These are phyloP conservation scores for Picea engelmannii DNA, from an alignment of 83 land plant genomes.

Conservation along the genomic window DNA sequence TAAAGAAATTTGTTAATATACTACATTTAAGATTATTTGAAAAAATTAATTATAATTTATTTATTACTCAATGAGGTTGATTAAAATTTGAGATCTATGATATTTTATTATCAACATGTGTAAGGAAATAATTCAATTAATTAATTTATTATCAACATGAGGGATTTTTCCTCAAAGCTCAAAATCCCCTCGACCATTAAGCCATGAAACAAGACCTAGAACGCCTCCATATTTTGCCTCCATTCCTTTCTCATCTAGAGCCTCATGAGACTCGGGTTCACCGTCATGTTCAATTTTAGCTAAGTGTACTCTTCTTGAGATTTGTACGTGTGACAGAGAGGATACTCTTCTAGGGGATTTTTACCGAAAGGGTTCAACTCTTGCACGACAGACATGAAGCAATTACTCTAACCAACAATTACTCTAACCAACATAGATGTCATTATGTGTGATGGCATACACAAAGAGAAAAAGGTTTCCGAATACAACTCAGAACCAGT, in stretches of 20 bases:
- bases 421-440: constrained; percentile 24
- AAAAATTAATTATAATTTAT: too few relatives aligned
- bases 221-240: background rate
- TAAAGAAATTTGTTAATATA: too few relatives aligned
- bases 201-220: background rate
- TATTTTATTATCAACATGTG: too few relatives aligned
- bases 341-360: too few relatives aligned
- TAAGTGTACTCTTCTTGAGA: background rate
- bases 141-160: too few relatives aligned
- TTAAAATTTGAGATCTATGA: too few relatives aligned
- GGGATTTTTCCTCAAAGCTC: constrained; percentile 13
- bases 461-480: constrained; percentile 17
- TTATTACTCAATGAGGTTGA: too few relatives aligned
- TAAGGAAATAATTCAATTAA: too few relatives aligned
- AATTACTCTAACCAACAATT: constrained; percentile 3
- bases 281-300: background rate
- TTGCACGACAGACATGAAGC: constrained; percentile 32
- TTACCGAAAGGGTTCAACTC: constrained; percentile 18
- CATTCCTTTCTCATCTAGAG: too few relatives aligned
- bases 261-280: background rate
- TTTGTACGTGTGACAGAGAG: background rate
- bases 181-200: constrained; percentile 19
- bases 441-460: constrained; percentile 31
- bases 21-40: too few relatives aligned
- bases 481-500: too few relatives aligned